Evolutionary conservation across 331 rosid genomes (phyloP).

Genomic region (Saraca asoca): DNA sequence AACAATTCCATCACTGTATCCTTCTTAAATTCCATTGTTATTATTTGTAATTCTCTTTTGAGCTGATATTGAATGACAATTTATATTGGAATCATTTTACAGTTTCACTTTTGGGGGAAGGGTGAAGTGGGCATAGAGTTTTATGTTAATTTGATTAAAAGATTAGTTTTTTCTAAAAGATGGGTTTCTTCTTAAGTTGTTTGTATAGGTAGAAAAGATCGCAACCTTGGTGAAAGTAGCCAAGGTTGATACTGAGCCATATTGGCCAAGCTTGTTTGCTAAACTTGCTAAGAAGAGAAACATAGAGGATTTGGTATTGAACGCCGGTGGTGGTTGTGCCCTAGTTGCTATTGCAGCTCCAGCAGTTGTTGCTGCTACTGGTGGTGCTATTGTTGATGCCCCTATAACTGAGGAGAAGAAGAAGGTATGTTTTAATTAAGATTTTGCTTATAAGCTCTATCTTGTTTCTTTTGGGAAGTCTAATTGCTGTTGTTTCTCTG

Average conservation of each 20-base stretch:
- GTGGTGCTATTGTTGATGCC: conserved; percentile 41
- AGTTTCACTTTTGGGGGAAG: neutral
- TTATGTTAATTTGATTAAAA: neutral
- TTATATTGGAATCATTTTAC: neutral
- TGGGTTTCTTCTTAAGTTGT: conserved; percentile 27
- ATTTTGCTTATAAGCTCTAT: neutral
- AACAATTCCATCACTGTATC: conserved; percentile 62
- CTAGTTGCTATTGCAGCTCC: conserved; percentile 52
- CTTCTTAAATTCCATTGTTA: neutral
- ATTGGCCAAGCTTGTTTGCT: conserved; percentile 74
- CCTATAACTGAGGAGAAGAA: conserved; percentile 58
- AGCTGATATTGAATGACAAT: neutral
- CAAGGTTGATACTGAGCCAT: conserved; percentile 56
- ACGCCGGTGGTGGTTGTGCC: conserved; percentile 65
- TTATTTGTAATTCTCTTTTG: no score
- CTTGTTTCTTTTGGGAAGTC: conserved; percentile 11
- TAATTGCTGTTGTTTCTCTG: conserved; percentile 13
- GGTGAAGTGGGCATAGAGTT: no score
- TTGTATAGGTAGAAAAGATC: conserved; percentile 69
- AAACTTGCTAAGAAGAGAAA: conserved; percentile 73
- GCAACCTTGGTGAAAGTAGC: conserved; percentile 60
- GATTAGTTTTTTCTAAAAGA: neutral
- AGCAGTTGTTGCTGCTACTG: conserved; percentile 43
- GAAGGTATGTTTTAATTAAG: conserved; percentile 36
- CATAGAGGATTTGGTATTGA: conserved; percentile 66